Evolutionary conservation across 2,329 filamentous ascomycete genomes (phyloP), one percentile per base, ranked within the genome.

Genomic region (Penicillium rolfsii): DNA sequence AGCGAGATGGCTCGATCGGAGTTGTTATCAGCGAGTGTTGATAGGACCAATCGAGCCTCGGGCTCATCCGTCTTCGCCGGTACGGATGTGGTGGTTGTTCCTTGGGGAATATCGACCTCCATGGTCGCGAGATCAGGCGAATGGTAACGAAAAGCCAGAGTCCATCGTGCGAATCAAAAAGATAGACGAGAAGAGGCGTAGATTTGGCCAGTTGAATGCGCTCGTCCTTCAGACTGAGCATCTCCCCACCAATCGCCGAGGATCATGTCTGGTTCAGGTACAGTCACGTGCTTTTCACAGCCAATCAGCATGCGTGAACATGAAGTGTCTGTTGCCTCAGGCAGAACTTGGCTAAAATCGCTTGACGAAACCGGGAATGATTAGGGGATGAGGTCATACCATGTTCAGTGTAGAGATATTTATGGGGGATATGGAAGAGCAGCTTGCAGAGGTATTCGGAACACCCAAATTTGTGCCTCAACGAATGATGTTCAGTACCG

Each of bases 31-130:
- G 40, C 14, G 41, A 33, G 30, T 19, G 55, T 57, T 8, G 58
- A 59, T 33, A 26, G 33, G 43, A 45, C 40, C 11, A 55, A 60
- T n/a, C 41, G 52, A 16, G 16, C 22, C 22, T 50, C 53, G 14
- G 36, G 55, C 43, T 48, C 33, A 52, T 41, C 35, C 26, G 57
- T 60, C 38, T 12, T 52, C 35, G 57, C 33, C 40, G 52, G 49
- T 14, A 22, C 46, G 28, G 55, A n/a, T 22, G 59, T 19, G 19
- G 43, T 30, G 52, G 58, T 33, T 46, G 59, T 59, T 22, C 58
- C 36, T 22, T 59, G 26, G 35, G 63, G 61, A 11, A 65, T 57
- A 24, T 57, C 48, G 60, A 65, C 63, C 61, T 59, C 62, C 64
- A 65, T 65, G 60, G 57, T 62, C 60, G 40, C 19, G 46, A 11